Conservation (phyloP, 2,329 filamentous ascomycete genomes). For the Hypoxylon sp. region DNA sequence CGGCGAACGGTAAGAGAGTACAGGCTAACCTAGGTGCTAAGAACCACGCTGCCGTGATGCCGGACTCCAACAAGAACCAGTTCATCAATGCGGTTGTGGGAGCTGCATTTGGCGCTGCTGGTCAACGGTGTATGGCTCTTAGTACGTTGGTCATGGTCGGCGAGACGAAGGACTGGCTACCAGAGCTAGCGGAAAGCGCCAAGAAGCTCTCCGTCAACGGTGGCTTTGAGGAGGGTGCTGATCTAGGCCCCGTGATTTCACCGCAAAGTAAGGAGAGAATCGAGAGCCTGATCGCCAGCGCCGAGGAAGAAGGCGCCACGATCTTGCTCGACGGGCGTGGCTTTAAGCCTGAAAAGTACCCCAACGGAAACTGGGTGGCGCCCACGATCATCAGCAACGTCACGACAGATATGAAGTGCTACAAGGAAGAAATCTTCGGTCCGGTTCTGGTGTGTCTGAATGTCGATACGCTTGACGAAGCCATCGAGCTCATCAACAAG, state of each 20-base stretch:
- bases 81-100: constrained; percentile 85
- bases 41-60: constrained; percentile 85
- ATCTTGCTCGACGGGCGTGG: constrained; percentile 84
- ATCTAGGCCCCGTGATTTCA: constrained; percentile 83
- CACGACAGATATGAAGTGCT: constrained; percentile 82
- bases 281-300: constrained; percentile 76
- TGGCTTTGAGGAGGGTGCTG: constrained; percentile 81
- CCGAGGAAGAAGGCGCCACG: constrained; percentile 81
- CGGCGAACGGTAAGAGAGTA: constrained; percentile 86
- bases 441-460: constrained; percentile 85
- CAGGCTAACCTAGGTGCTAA: constrained; percentile 89
- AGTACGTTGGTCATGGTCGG: constrained; percentile 85
- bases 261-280: constrained; percentile 82
- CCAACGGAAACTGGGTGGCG: constrained; percentile 85
- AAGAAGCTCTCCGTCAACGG: constrained; percentile 78
- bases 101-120: constrained; percentile 84
- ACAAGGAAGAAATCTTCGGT: constrained; percentile 86
- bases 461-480: constrained; percentile 79
- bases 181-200: constrained; percentile 79
- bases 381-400: constrained; percentile 86
- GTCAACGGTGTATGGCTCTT: constrained; percentile 87
- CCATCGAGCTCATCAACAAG: constrained; percentile 81
- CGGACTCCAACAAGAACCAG: constrained; percentile 90
- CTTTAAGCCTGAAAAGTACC: constrained; percentile 78
- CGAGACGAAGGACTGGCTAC: constrained; percentile 84